Percentiles rank a stretch among this genome's conserved stretches.
These are phyloP conservation scores for Aegilops speltoides DNA, from an alignment of 176 grass and related monocot species.

Conservation along the genomic window DNA sequence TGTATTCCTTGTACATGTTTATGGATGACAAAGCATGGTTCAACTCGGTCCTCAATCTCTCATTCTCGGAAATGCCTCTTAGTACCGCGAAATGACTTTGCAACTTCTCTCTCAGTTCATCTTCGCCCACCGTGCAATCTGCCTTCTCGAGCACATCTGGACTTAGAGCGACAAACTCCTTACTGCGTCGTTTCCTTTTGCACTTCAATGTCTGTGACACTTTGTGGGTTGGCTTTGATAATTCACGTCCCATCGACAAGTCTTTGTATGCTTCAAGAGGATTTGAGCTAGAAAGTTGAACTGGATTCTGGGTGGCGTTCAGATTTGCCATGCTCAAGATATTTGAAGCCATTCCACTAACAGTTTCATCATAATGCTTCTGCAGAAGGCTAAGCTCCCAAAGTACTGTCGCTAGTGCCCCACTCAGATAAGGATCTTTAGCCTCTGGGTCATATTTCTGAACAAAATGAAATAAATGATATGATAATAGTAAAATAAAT, in stretches of 20 bases:
- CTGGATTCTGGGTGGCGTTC: slow-evolving; percentile 62
- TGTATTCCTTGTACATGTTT: slow-evolving; percentile 75
- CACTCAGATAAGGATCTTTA: slow-evolving; percentile 86
- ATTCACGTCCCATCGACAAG: slow-evolving; percentile 50
- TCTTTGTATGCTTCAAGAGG: slow-evolving; percentile 80
- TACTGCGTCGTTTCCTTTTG: slow-evolving; percentile 49
- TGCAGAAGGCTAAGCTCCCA: slow-evolving; percentile 91
- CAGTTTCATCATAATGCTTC: slow-evolving; percentile 75
- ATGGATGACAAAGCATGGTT: slow-evolving; percentile 64
- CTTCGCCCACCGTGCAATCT: slow-evolving; percentile 39
- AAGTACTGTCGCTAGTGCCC: slow-evolving; percentile 87
- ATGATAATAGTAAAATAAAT: slow-evolving; percentile 23
- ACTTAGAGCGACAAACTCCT: slow-evolving; percentile 50
- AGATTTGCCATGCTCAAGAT: slow-evolving; percentile 73
- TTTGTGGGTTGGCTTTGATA: slow-evolving; percentile 58
- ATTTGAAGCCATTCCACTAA: slow-evolving; percentile 70
- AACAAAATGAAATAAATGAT: slow-evolving; percentile 19
- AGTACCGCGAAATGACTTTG: slow-evolving; percentile 69
- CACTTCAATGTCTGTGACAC: slow-evolving; percentile 34
- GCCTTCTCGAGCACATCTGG: slow-evolving; percentile 43
- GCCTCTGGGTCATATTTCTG: slow-evolving; percentile 95
- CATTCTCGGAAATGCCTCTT: slow-evolving; percentile 69
- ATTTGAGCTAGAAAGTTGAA: slow-evolving; percentile 63
- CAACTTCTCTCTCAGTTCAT: slow-evolving; percentile 56
- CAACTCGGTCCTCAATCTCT: slow-evolving; percentile 69